Evolutionary conservation across 768 basidiomycete species (phyloP), one percentile per base, ranked within the genome.

Genomic region (Lactifluus rugatus): DNA sequence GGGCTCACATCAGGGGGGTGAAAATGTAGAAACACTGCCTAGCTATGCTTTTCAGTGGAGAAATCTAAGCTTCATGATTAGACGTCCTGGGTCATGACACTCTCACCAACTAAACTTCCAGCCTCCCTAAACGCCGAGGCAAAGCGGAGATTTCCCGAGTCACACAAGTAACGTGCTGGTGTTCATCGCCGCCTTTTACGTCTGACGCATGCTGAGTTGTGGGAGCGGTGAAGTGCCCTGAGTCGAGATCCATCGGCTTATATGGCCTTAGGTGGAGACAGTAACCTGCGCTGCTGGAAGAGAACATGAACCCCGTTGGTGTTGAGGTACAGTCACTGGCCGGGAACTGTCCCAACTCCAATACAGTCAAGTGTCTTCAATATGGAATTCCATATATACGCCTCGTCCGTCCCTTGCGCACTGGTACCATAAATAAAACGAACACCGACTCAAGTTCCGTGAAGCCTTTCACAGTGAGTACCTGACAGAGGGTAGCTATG

Each of bases 241-340:
- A n/a, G n/a, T n/a, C n/a, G n/a, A n/a, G n/a, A n/a, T n/a, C 91
- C 89, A 65, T 97, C 94, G 5, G 95, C 96, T 68, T 93, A 82
- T 64, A 99, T 92, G 3, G 94, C 81, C 75, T 87, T 93, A 21
- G 96, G 98, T 7, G 95, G 96, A 87, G 96, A 99, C 82, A 99
- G 81, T 75, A 87, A 83, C 58, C 83, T 84, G 69, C 90, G 92
- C 56, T 92, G 80, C 67, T 89, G 85, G 75, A 99, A 93, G 68
- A 85, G 83, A 45, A 88, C 83, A 72, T 99, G 95, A 69, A 97
- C 83, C 68, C 97, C 98, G 72, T 97, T 94, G 77, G 87, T 89
- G 70, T 95, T 97, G 64, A 92, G 83, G 71, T 98, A 97, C n/a
- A n/a, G n/a, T n/a, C n/a, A n/a, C n/a, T n/a, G n/a, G 42, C 93